phyloP scores from a whole-genome alignment of 1,284 basidiomycete genomes.

The Mycosarcoma mackinlayi region DNA sequence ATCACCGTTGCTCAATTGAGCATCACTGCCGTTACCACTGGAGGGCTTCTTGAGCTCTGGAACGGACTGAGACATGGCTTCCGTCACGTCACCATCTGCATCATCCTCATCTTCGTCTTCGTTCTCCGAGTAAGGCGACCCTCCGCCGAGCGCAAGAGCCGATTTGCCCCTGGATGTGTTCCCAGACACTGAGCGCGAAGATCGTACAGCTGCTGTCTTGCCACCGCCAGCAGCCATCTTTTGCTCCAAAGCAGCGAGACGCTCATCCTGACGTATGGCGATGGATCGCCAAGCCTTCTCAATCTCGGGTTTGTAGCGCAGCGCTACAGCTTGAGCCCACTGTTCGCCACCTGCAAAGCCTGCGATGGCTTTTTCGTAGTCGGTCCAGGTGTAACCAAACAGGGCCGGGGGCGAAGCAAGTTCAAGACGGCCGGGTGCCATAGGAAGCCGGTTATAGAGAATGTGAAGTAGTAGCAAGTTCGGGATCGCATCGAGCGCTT shows the following conservation, averaged over 20 bases:
- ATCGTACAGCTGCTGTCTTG: conserved; percentile 13
- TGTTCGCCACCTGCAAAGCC: conserved; percentile 61
- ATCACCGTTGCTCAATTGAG: not conserved
- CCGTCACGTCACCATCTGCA: conserved; percentile 16
- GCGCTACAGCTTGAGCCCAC: conserved; percentile 57
- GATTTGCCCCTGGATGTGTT: conserved; percentile 18
- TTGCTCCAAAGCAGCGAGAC: conserved; percentile 24
- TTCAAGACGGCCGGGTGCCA: conserved; percentile 35
- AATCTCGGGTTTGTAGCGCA: conserved; percentile 54
- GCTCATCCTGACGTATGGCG: conserved; percentile 20
- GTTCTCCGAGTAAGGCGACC: conserved; percentile 28
- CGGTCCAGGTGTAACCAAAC: conserved; percentile 60
- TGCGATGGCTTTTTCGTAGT: conserved; percentile 62
- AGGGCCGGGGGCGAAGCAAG: conserved; percentile 58
- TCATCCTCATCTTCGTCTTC: conserved; percentile 26
- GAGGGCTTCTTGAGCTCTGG: conserved; percentile 51
- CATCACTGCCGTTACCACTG: conserved; percentile 7
- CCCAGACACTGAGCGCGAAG: conserved; percentile 30
- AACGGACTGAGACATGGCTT: conserved; percentile 60
- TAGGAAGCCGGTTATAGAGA: conserved; percentile 60
- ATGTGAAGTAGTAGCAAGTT: conserved; percentile 62
- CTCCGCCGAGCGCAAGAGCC: conserved; percentile 22
- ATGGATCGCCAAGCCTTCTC: conserved; percentile 43
- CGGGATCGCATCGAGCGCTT: conserved; percentile 62
- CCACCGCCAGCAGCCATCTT: conserved; percentile 1